Evolutionary conservation across 2,329 filamentous ascomycete species (phyloP).

Genomic region (Trichoderma pleuroti): DNA sequence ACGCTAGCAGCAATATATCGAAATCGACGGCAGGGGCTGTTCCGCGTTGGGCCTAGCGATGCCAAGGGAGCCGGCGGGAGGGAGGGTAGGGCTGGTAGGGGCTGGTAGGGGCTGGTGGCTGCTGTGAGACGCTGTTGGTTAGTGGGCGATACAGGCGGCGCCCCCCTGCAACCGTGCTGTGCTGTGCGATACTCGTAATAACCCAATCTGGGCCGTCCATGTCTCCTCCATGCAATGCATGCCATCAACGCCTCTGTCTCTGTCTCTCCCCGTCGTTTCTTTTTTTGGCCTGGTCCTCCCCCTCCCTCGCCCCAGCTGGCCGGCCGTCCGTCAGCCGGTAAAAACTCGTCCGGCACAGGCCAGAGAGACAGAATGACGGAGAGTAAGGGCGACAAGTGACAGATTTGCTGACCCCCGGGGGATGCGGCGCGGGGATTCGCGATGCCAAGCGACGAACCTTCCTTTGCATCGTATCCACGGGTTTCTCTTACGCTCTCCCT

Average conservation of each 20-base stretch:
- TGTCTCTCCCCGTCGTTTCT: background rate
- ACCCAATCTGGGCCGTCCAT: background rate
- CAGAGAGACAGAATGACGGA: background rate
- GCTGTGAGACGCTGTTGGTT: background rate
- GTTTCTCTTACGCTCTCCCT: background rate
- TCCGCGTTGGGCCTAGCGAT: background rate
- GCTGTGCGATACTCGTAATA: no score
- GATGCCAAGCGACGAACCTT: background rate
- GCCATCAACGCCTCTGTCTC: background rate
- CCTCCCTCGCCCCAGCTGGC: background rate
- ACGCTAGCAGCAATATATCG: constrained; percentile 4
- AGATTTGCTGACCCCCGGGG: background rate
- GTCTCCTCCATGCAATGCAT: no score
- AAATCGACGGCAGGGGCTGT: background rate
- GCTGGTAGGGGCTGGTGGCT: background rate
- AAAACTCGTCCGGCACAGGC: background rate
- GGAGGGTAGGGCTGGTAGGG: background rate
- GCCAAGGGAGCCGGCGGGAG: background rate
- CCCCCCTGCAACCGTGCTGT: background rate
- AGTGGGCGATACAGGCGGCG: background rate
- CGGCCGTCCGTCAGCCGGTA: background rate
- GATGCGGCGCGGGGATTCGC: background rate
- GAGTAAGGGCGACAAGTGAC: background rate
- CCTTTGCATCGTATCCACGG: background rate
- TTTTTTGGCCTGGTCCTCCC: background rate